phyloP scores from a whole-genome alignment of 306 rosid species.

The Vigna trinervia region DNA sequence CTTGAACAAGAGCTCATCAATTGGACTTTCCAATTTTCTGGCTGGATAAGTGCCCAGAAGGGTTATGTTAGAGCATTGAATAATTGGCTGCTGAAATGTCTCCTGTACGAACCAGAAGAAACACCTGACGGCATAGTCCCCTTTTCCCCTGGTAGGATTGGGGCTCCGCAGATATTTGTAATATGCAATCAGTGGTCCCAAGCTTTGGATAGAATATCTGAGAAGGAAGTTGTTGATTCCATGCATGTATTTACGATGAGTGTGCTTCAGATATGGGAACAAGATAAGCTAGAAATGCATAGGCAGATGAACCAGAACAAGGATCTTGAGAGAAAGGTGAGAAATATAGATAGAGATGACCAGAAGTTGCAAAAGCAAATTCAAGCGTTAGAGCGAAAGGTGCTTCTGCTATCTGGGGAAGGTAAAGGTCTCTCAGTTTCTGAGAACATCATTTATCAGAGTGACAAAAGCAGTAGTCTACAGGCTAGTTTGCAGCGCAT shows the following conservation, averaged over 20 bases:
- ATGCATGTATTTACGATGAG: slow-evolving; percentile 79
- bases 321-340: slow-evolving; percentile 81
- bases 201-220: slow-evolving; percentile 87
- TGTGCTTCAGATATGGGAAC: slow-evolving; percentile 90
- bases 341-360: slow-evolving; percentile 78
- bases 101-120: slow-evolving; percentile 85
- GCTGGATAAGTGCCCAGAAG: slow-evolving; percentile 90
- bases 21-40: slow-evolving; percentile 85
- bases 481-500: slow-evolving; percentile 86
- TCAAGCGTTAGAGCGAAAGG: slow-evolving; percentile 83
- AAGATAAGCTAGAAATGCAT: slow-evolving; percentile 76
- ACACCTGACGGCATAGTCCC: slow-evolving; percentile 90
- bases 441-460: slow-evolving; percentile 70
- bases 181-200: slow-evolving; percentile 97
- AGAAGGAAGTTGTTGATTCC: slow-evolving; percentile 85
- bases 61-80: slow-evolving; percentile 89
- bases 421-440: slow-evolving; percentile 59
- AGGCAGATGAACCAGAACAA: slow-evolving; percentile 69
- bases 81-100: slow-evolving; percentile 88
- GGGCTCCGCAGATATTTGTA: slow-evolving; percentile 91
- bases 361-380: slow-evolving; percentile 89
- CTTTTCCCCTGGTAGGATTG: slow-evolving; percentile 91
- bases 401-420: slow-evolving; percentile 62
- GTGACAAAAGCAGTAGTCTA: slow-evolving; percentile 80
- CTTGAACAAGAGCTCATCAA: slow-evolving; percentile 84